A percentile compares a stretch with the other conserved stretches of the same genome.
Evolutionary conservation across 345 rosid genomes (phyloP).

Genomic region (Excoecaria cochinchinensis): DNA sequence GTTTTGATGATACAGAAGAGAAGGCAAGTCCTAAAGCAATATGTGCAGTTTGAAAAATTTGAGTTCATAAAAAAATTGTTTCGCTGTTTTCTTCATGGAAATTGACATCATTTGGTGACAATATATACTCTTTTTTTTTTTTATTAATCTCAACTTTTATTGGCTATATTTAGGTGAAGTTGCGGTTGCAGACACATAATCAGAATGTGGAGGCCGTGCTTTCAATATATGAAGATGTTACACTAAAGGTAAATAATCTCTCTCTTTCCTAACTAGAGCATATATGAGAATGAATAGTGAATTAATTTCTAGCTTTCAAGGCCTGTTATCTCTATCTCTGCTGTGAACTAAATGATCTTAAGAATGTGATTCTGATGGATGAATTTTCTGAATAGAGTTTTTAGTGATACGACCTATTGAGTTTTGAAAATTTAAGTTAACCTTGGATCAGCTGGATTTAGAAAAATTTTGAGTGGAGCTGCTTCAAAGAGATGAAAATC

Average conservation of each 20-base stretch:
- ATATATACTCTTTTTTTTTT: neutral
- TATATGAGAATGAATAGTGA: neutral
- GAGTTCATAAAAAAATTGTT: neutral
- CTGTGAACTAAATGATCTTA: neutral
- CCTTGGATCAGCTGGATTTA: neutral
- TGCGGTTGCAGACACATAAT: constrained; percentile 73
- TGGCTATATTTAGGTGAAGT: constrained; percentile 55
- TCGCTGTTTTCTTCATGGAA: neutral
- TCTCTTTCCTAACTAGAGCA: constrained; percentile 12
- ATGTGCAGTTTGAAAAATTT: constrained; percentile 3
- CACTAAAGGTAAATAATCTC: constrained; percentile 56
- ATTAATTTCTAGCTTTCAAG: neutral
- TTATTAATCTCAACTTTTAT: neutral
- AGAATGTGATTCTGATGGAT: neutral
- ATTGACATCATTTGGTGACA: neutral
- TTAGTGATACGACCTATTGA: neutral
- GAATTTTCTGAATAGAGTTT: neutral
- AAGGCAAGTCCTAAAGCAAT: constrained; percentile 51
- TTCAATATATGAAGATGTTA: constrained; percentile 67
- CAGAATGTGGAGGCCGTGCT: constrained; percentile 86
- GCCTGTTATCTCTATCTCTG: neutral
- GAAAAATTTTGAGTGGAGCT: neutral
- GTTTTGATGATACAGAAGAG: constrained; percentile 93
- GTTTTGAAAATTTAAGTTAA: neutral
- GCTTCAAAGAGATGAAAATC: neutral